Conservation (phyloP, 169 alveolate genomes). For the Babesia bigemina region DNA sequence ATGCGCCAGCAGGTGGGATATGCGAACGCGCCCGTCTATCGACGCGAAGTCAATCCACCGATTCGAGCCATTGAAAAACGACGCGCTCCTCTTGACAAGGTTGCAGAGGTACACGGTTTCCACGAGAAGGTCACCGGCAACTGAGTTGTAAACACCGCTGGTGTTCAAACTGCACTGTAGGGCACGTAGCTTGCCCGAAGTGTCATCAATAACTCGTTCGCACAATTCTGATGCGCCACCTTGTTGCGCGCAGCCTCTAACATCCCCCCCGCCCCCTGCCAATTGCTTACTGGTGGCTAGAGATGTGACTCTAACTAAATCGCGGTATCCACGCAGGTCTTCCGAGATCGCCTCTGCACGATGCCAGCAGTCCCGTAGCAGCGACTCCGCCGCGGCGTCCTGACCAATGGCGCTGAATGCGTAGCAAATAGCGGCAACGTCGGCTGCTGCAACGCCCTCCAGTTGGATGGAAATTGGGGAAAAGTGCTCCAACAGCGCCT, state of each 20-base stretch:
- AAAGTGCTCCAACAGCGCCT: slow-evolving; percentile 9
- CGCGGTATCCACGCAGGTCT: background rate
- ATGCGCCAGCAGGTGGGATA: slow-evolving; percentile 30
- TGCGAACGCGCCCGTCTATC: slow-evolving; percentile 22
- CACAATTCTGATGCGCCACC: background rate
- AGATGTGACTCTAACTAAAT: background rate
- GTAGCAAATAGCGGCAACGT: slow-evolving; percentile 32
- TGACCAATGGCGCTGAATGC: slow-evolving; percentile 36
- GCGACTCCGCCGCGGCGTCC: slow-evolving; percentile 7
- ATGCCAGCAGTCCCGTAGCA: background rate
- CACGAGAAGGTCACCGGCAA: slow-evolving; percentile 27
- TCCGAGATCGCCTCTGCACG: background rate
- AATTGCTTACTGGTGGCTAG: background rate
- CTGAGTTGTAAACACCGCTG: background rate
- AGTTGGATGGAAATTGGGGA: background rate
- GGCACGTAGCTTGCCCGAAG: background rate
- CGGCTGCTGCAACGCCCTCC: slow-evolving; percentile 17
- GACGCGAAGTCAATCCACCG: slow-evolving; percentile 31
- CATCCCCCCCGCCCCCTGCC: background rate
- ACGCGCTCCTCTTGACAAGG: background rate
- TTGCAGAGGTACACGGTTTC: slow-evolving; percentile 26
- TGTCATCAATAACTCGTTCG: background rate
- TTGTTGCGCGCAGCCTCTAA: background rate
- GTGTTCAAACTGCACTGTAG: background rate
- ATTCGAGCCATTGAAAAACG: slow-evolving; percentile 7